Evolutionary conservation across 2,329 filamentous ascomycete species (phyloP).

Genomic region (Penicillium sp.): DNA sequence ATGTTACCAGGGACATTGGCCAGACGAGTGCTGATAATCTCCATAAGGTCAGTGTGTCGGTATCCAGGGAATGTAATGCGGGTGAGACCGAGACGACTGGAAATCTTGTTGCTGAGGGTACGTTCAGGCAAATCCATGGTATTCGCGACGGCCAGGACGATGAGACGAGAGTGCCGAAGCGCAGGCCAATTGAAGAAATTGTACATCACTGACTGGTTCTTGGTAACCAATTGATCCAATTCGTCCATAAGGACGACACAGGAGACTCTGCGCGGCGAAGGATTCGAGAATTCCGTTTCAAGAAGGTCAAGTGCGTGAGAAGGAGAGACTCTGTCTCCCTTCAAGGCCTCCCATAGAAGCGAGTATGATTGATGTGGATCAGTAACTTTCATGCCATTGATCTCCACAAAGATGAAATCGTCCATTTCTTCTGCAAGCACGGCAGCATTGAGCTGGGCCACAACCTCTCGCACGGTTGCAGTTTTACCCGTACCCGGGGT

Average conservation of each 20-base stretch:
- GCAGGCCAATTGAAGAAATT: conserved; percentile 99
- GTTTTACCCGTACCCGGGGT: conserved; percentile 98
- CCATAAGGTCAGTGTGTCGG: conserved; percentile 95
- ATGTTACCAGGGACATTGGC: conserved; percentile 85
- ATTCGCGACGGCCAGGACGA: conserved; percentile 96
- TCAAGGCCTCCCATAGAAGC: conserved; percentile 91
- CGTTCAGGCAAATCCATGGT: conserved; percentile 98
- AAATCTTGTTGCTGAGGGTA: conserved; percentile 98
- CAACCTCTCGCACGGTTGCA: conserved; percentile 92
- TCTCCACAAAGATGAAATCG: conserved; percentile 98
- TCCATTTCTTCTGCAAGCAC: conserved; percentile 90
- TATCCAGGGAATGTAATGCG: conserved; percentile 97
- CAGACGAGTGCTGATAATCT: conserved; percentile 92
- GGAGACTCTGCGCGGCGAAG: conserved; percentile 85
- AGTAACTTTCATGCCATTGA: conserved; percentile 99
- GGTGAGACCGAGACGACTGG: conserved; percentile 83
- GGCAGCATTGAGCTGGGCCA: conserved; percentile 82
- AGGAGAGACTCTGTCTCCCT: conserved; percentile 88
- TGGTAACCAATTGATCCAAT: conserved; percentile 94
- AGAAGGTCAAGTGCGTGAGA: conserved; percentile 88
- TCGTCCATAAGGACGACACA: conserved; percentile 99
- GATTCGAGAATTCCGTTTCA: conserved; percentile 88
- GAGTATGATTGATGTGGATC: conserved; percentile 97
- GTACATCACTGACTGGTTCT: conserved; percentile 99
- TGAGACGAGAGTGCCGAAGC: conserved; percentile 84